A percentile compares a stretch with the other conserved stretches of the same genome.
phyloP scores from a whole-genome alignment of 345 rosid genomes.

The Eucalyptus urophylla region DNA sequence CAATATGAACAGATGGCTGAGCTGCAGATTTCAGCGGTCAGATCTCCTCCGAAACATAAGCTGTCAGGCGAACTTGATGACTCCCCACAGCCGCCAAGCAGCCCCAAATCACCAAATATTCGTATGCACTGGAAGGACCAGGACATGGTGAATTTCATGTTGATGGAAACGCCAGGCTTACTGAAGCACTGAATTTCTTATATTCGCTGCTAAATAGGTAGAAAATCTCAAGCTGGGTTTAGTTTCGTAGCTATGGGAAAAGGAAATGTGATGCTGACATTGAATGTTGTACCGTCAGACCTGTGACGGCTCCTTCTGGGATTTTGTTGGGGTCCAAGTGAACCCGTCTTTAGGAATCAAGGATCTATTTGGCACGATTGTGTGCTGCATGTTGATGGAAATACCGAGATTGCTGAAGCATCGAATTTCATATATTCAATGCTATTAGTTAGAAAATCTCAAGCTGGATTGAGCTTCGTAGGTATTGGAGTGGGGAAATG shows the following conservation, averaged over 20 bases:
- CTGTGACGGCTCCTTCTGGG: neutral
- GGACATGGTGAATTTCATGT: conserved; percentile 6
- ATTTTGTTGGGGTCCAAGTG: neutral
- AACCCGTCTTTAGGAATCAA: neutral
- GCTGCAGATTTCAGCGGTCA: neutral
- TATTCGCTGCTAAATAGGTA: neutral
- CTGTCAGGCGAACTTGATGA: neutral
- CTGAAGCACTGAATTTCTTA: conserved; percentile 1
- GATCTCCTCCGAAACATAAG: neutral
- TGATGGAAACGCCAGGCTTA: conserved; percentile 19
- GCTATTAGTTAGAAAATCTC: neutral
- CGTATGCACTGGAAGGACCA: conserved; percentile 2
- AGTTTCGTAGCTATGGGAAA: too few species aligned
- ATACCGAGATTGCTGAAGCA: conserved; percentile 9
- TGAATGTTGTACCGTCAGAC: neutral
- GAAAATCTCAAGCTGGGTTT: too few species aligned
- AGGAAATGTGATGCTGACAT: neutral
- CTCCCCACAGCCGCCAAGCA: conserved; percentile 1
- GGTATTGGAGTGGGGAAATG: neutral
- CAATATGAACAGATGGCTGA: conserved; percentile 16
- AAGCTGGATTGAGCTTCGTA: neutral
- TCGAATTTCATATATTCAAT: neutral
- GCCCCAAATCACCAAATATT: conserved; percentile 10
- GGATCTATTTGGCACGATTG: neutral
- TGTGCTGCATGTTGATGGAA: conserved; percentile 9